These are phyloP conservation scores for Fusarium coffeatum DNA, from an alignment of 2,329 filamentous ascomycete genomes.

Conservation along the genomic window DNA sequence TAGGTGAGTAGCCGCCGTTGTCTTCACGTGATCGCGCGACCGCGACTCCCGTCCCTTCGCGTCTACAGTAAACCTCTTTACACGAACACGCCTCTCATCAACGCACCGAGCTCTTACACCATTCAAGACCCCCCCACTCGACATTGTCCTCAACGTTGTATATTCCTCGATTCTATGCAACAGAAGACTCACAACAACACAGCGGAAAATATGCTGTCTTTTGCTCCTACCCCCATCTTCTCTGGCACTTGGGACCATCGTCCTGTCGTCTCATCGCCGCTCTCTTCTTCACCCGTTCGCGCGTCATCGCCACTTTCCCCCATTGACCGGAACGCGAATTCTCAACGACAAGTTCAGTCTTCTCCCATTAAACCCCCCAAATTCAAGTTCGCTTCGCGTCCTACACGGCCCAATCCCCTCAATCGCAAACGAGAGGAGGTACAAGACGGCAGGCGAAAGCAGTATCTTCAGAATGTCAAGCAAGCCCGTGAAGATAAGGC, in stretches of 20 bases:
- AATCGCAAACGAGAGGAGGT: slow-evolving; percentile 70
- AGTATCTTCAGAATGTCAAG: slow-evolving; percentile 76
- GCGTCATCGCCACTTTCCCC: slow-evolving; percentile 61
- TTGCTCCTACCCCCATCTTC: slow-evolving; percentile 58
- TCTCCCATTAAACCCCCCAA: slow-evolving; percentile 57
- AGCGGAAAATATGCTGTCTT: slow-evolving; percentile 55
- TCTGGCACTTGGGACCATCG: slow-evolving; percentile 58
- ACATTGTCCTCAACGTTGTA: not conserved
- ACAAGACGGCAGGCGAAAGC: slow-evolving; percentile 71
- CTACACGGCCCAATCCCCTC: slow-evolving; percentile 71
- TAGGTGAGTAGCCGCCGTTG: not conserved
- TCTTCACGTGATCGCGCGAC: slow-evolving; percentile 51
- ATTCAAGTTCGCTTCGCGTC: slow-evolving; percentile 65
- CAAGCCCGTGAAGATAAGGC: slow-evolving; percentile 69
- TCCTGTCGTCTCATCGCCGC: slow-evolving; percentile 59
- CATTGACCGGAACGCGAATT: slow-evolving; percentile 56
- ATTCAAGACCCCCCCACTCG: not conserved
- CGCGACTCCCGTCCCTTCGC: slow-evolving; percentile 38
- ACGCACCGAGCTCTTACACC: slow-evolving; percentile 3
- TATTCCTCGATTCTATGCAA: slow-evolving; percentile 46
- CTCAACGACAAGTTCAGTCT: slow-evolving; percentile 58
- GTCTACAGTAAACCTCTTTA: slow-evolving; percentile 39
- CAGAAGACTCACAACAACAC: slow-evolving; percentile 47
- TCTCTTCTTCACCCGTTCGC: slow-evolving; percentile 68
- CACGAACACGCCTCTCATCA: slow-evolving; percentile 28